These are phyloP conservation scores for Fusarium pseudonygamai DNA, from an alignment of 2,329 filamentous ascomycete species.

Conservation along the genomic window DNA sequence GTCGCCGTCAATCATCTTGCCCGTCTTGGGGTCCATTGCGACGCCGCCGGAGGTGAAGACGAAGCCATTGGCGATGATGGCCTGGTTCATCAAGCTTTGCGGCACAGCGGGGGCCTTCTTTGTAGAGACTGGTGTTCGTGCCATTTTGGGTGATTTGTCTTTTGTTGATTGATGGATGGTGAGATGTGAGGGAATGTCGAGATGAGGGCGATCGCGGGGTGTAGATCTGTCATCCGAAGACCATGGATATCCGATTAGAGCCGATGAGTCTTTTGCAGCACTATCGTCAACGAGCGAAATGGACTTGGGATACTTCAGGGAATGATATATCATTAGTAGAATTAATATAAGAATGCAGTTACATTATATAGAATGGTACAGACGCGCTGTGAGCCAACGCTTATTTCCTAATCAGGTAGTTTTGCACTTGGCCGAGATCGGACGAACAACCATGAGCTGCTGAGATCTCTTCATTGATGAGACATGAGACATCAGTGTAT, in stretches of 20 bases:
- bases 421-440: neutral
- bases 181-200: neutral
- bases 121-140: slow-evolving; percentile 36
- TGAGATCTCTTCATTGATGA: neutral
- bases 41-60: slow-evolving; percentile 78
- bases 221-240: slow-evolving; percentile 21
- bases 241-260: neutral
- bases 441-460: neutral
- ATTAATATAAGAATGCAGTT: accelerated
- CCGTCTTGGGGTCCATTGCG: slow-evolving; percentile 65
- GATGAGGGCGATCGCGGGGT: slow-evolving; percentile 1
- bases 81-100: slow-evolving; percentile 37
- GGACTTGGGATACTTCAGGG: accelerated
- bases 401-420: neutral
- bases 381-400: neutral
- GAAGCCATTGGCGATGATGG: slow-evolving; percentile 64
- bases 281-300: accelerated
- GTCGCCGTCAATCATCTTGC: slow-evolving; percentile 70
- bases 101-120: slow-evolving; percentile 39
- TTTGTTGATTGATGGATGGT: neutral
- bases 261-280: neutral
- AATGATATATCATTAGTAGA: accelerated
- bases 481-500: neutral
- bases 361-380: no score
- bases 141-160: slow-evolving; percentile 10